Base-by-base conservation (phyloP, 805 yeast genomes). In the Brettanomyces custersianus region DNA sequence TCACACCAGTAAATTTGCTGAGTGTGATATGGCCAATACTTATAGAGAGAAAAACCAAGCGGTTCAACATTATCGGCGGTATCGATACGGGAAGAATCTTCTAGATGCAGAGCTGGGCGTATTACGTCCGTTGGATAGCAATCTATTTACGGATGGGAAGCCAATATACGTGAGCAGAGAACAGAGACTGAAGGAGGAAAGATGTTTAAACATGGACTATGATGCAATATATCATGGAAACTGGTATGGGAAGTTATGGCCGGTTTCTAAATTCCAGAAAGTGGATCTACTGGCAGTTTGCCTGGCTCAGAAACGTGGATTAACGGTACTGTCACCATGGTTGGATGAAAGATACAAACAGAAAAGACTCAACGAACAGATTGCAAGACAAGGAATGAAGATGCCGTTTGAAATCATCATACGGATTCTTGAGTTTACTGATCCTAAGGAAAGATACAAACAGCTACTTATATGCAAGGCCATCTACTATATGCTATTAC, bases 11-110 rank as follows among this genome's bases (percentile, higher is more conserved):
- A 11, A 6, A 25, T 25, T n/a, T 17, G 28, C 13, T 3, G 17
- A n/a, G 28, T 25, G 7, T 25, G 28, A n/a, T 13, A 87, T 87
- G 79, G 96, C 87, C 23, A 87, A 87, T 60, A 87, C 86, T 58
- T 62, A 88, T 51, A 71, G 96, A 55, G 87, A 95, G 9, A 81
- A 80, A 66, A 81, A 87, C 66, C 65, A 71, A 32, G 77, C 79
- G 43, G 86, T 87, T 38, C 87, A 88, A 5, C 52, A 51, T 26
- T 87, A 83, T 60, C 70, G 77, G 57, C 72, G 79, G 56, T 85
- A 84, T 55, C 86, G 72, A 31, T 76, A 74, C 46, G 68, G 72
- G 22, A 64, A 67, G 20, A 33, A 17, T 11, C 13, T 16, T n/a
- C 24, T 30, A 6, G 16, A n/a, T n/a, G 12, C 11, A 12, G 33